Evolutionary conservation across 2,329 filamentous ascomycete genomes (phyloP), one percentile per base, ranked within the genome.

Genomic region (Pezicula radicicola): DNA sequence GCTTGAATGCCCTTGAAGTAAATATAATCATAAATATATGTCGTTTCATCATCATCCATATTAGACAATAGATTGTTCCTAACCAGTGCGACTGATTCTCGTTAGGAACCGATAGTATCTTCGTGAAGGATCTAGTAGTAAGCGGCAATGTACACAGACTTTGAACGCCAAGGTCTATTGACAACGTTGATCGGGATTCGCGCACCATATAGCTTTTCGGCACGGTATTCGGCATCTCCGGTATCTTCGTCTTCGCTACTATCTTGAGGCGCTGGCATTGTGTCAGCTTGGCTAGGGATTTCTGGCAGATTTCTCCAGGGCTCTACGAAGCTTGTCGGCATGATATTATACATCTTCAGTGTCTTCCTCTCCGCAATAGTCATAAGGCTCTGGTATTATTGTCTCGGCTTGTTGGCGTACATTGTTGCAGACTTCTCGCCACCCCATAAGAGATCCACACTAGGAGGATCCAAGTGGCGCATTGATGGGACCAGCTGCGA

Each of bases 81-180:
- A 50, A 88, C 78, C 12, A 75, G 69, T 0, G 72, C 70, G 1
- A 96, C 78, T 0, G 88, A 84, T 55, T 83, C 77, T 6, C 91
- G 80, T 0, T 96, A 74, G 1, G 85, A 79, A 12, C 87, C 80
- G 3, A 89, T 73, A 0, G 84, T 80, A 63, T 96, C 91, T 62
- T 91, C 88, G 3, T 91, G 79, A 7, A 91, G 75, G 2, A 96
- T 78, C 3, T 83, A 75, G 63, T 94, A 96, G 46, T 95, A 89
- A 0, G 83, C 79, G 30, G 81, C 73, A 0, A 96, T 73, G 52
- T 96, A 96, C 0, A 77, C 73, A 1, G 83, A 75, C 43, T 81
- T 85, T 5, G 75, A 81, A 0, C 69, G 56, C 75, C 85, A 93
- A 0, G 83, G 72, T 0, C 75, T 73, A 1, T 78, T 56, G 18